Evolutionary conservation across 441 rosid species (phyloP), one percentile per base, ranked within the genome.

Genomic region (Melastoma candidum): DNA sequence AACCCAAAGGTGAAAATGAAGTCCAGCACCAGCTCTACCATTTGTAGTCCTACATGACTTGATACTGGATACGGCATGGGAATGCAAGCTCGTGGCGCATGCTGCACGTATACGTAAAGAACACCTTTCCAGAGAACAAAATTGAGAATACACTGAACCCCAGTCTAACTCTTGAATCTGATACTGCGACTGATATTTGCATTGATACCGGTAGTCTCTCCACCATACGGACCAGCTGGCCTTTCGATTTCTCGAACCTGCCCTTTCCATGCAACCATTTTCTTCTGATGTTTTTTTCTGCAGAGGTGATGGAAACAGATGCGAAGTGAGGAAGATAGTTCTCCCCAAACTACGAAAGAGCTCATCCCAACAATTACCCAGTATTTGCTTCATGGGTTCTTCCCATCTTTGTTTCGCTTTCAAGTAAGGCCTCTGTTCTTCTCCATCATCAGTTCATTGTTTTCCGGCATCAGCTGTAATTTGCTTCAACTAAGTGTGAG

Each of bases 321-420:
- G n/a, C 3, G 26, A 14, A 2, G 10, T 8, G 27, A 3, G 24
- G 3, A 17, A 1, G 13, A 17, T 39, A 7, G 2, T 22, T 24
- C 3, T 8, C 10, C 9, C 12, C 11, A 43, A 6, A 43, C 62
- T 12, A 55, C 49, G 36, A 17, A 46, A 8, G 24, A 25, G 22
- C 14, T 10, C 51, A 39, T 46, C 25, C 12, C 12, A 22, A 27
- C 45, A 59, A 50, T 53, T 74, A 77, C 95, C 90, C 90, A 72
- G 77, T 88, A 81, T 56, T 93, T 93, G 87, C 86, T 86, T 67
- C 96, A 79, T 2, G 95, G 90, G 67, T 93, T 78, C 57, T 88
- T 93, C 5, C 7, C 46, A 12, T 66, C 67, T 75, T 75, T 88
- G 74, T 77, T 84, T 46, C 90, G 86, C 2, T 64, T 51, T 24